Percentiles rank a stretch among this genome's conserved stretches.
These are phyloP conservation scores for Lindgomyces ingoldianus DNA, from an alignment of 495 filamentous ascomycete species.

Conservation along the genomic window DNA sequence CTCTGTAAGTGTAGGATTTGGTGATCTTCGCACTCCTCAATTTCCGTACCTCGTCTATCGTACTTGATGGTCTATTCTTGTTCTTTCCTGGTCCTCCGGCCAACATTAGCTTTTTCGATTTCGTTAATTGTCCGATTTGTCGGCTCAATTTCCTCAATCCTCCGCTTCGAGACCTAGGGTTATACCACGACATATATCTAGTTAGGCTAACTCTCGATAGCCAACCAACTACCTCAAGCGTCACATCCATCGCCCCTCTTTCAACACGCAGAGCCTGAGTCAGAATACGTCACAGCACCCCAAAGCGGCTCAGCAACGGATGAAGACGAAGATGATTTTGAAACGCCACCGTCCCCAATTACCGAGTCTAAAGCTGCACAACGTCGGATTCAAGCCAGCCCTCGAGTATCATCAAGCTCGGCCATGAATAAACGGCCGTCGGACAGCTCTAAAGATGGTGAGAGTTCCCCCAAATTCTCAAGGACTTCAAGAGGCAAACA, in stretches of 20 bases:
- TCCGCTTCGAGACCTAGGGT: no score
- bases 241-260: neutral
- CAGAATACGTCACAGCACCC: neutral
- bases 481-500: slow-evolving; percentile 15
- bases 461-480: neutral
- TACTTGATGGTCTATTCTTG: no score
- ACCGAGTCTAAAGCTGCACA: no score
- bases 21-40: neutral
- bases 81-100: no score
- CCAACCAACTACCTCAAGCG: no score
- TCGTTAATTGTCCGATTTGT: no score
- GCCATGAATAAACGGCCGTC: neutral
- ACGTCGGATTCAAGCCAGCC: neutral
- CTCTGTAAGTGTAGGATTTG: neutral
- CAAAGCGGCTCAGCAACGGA: neutral
- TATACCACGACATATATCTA: no score
- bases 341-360: neutral
- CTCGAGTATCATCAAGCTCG: neutral
- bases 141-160: no score
- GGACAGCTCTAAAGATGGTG: neutral
- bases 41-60: neutral
- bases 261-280: neutral
- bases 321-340: neutral
- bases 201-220: no score
- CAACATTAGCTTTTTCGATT: no score